phyloP scores from a whole-genome alignment of 495 filamentous ascomycete genomes.

The Polyplosphaeria fusca region DNA sequence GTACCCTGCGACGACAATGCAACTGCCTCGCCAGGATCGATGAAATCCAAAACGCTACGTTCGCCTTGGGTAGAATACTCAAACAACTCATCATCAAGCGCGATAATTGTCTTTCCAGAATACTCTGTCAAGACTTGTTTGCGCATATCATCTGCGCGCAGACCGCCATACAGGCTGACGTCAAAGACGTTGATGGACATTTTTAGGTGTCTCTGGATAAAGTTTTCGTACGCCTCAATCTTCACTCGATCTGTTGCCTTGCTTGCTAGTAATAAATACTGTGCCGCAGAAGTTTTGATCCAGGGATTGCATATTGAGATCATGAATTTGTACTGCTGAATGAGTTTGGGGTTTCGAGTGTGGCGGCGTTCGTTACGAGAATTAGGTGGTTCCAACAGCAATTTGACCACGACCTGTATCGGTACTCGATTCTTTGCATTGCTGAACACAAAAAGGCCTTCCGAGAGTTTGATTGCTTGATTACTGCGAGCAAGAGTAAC shows the following conservation, averaged over 20 bases:
- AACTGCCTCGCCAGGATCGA: neutral
- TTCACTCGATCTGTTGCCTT: neutral
- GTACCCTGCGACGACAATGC: neutral
- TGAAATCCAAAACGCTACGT: neutral
- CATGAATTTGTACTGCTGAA: neutral
- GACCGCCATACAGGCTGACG: neutral
- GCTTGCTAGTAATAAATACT: neutral
- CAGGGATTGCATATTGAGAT: neutral
- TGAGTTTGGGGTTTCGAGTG: neutral
- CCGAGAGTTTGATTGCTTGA: neutral
- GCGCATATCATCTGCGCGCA: neutral
- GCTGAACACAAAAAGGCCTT: neutral
- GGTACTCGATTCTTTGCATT: neutral
- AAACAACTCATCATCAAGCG: neutral
- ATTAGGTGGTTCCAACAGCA: neutral
- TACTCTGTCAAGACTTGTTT: neutral
- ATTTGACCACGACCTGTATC: neutral
- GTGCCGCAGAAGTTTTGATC: neutral
- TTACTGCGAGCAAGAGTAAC: neutral
- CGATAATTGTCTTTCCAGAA: neutral
- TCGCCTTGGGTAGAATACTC: neutral
- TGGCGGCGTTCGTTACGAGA: neutral
- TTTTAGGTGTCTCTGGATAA: neutral
- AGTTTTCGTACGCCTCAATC: neutral
- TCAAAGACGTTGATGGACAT: neutral